Evolutionary conservation across 495 filamentous ascomycete species (phyloP), one percentile per base, ranked within the genome.

Genomic region (Choiromyces venosus): DNA sequence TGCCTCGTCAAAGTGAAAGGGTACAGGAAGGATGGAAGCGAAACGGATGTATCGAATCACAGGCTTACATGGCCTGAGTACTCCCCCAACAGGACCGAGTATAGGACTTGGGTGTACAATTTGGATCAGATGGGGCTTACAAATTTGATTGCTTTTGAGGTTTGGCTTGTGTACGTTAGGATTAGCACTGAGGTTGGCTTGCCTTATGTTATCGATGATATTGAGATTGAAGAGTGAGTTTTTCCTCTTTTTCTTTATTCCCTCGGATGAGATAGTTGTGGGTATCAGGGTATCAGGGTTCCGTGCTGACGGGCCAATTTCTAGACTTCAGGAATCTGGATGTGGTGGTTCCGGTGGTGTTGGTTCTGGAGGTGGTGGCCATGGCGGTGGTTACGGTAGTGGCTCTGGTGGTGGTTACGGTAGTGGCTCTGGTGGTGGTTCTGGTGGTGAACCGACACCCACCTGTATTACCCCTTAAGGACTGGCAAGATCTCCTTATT

Each of bases 141-240:
- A 8, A n/a, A 25, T 25, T 52, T 52, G 21, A 6, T 52, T n/a
- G 46, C 46, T 25, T 25, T 52, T 52, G 46, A 52, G 46, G 46
- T 52, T 52, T 52, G 46, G 46, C 46, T 52, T 52, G 46, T 52
- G 46, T 52, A 52, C 8, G 46, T 52, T n/a, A 52, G 46, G 46
- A 52, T 52, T 52, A 52, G 46, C n/a, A 25, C n/a, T 2, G 46
- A 52, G n/a, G n/a, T 52, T 52, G 46, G 46, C 21, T n/a, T 52
- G 5, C 46, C 46, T 7, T 52, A 52, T 52, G 46, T 52, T 25
- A 52, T 52, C 25, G 46, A 52, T 25, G 46, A 52, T 52, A 52
- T 52, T 25, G 46, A 52, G 46, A 52, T 52, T 52, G 46, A 52
- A n/a, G 46, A 52, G 46, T 52, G 46, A 52, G 46, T 52, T 52